A percentile compares a stretch with the other conserved stretches of the same genome.
phyloP scores from a whole-genome alignment of 495 filamentous ascomycete species.

The Aspergillus campestris region DNA sequence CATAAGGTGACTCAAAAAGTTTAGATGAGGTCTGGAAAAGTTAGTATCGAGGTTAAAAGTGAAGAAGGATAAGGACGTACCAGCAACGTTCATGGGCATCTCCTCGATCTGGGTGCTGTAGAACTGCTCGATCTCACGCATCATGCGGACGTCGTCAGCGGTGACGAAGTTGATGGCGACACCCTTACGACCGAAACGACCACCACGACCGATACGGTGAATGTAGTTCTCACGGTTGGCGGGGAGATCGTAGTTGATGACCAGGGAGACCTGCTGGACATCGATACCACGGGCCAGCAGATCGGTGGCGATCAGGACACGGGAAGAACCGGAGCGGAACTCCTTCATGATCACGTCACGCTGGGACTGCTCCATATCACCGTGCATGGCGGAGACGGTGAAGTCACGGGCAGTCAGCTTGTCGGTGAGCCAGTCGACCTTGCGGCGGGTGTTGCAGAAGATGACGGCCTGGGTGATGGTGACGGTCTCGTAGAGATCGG shows the following conservation, averaged over 20 bases:
- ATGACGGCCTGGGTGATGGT: slow-evolving; percentile 99
- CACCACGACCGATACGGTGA: slow-evolving; percentile 96
- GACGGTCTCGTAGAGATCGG: slow-evolving; percentile 96
- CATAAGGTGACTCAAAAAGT: slow-evolving; percentile 24
- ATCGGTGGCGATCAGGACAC: slow-evolving; percentile 96
- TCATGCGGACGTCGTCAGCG: slow-evolving; percentile 97
- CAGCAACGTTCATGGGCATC: slow-evolving; percentile 56
- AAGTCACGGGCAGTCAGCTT: slow-evolving; percentile 97
- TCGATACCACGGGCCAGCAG: slow-evolving; percentile 97
- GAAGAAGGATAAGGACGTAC: slow-evolving; percentile 15
- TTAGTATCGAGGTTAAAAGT: slow-evolving; percentile 2
- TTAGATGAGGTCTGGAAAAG: slow-evolving; percentile 45
- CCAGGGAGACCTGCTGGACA: slow-evolving; percentile 96
- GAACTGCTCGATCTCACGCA: slow-evolving; percentile 85
- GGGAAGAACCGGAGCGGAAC: slow-evolving; percentile 94
- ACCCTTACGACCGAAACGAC: slow-evolving; percentile 99
- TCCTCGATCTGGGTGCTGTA: slow-evolving; percentile 58
- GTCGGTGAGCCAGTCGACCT: slow-evolving; percentile 99
- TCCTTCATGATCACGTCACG: slow-evolving; percentile 99
- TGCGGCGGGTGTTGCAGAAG: slow-evolving; percentile 99
- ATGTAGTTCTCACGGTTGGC: slow-evolving; percentile 99
- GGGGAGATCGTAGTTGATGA: slow-evolving; percentile 99
- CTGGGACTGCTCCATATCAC: slow-evolving; percentile 95
- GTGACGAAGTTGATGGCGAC: slow-evolving; percentile 99
- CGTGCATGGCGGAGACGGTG: slow-evolving; percentile 98